These are phyloP conservation scores for Dioscorea cayenensis DNA, from an alignment of 116 monocot species.

Conservation along the genomic window DNA sequence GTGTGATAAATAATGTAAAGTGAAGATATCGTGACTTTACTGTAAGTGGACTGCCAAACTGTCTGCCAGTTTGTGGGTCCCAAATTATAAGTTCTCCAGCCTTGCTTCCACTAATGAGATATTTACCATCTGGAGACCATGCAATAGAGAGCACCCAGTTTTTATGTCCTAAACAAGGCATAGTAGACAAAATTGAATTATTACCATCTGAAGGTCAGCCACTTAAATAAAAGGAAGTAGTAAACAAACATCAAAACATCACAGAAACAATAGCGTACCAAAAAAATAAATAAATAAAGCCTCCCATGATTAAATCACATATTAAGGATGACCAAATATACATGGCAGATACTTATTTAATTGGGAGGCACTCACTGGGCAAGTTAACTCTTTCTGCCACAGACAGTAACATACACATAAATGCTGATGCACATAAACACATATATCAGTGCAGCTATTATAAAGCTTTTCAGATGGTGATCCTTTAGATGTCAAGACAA, in stretches of 20 bases:
- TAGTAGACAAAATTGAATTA: neutral
- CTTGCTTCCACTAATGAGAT: conserved; percentile 92
- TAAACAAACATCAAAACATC: no score
- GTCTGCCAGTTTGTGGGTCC: conserved; percentile 88
- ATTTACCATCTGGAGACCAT: conserved; percentile 95
- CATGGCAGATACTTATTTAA: no score
- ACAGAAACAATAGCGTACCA: no score
- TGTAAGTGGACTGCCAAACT: conserved; percentile 60
- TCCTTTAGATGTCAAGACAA: no score
- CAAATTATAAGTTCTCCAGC: conserved; percentile 82
- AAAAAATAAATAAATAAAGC: no score
- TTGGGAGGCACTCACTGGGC: no score
- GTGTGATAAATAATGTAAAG: neutral
- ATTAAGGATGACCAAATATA: neutral
- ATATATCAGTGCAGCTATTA: no score
- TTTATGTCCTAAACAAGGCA: conserved; percentile 67
- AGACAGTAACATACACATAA: no score
- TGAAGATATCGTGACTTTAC: conserved; percentile 23
- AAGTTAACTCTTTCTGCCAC: no score
- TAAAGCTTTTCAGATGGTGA: no score
- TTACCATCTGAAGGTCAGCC: neutral
- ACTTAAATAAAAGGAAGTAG: no score
- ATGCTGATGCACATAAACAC: no score
- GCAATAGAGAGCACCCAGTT: conserved; percentile 92
- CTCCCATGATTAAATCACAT: neutral